Base-by-base conservation (phyloP, 1,139 yeast genomes). In the Pichia sp. region DNA sequence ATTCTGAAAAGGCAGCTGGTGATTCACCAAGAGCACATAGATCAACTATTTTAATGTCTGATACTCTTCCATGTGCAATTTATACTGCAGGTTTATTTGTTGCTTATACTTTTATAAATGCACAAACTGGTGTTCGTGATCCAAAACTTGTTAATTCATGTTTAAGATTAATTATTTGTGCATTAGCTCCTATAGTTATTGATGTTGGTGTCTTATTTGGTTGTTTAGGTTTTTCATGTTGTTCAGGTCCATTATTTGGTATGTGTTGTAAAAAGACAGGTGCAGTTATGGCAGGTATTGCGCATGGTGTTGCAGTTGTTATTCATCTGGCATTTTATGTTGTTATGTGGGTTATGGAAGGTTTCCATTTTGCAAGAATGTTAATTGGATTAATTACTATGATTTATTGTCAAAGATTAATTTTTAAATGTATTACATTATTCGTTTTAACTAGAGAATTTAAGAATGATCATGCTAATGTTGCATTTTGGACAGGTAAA, bases 401-500 rank as follows among this genome's bases (percentile, higher is more conserved):
- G 76, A 74, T 89, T 52, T 85, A 89, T 67, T 70, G 85, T 57
- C 95, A 93, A 74, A 81, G 98, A 71, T 68, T 83, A 43, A 66
- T 91, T 53, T 85, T 91, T 76, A 88, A 91, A 72, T 65, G 85
- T 57, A 71, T 91, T 72, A 85, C 96, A 16, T 69, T 83, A 43
- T 66, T 77, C 53, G 69, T 80, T 68, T 75, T 91, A 63, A 89
- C 98, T 40, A 82, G 99, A 72, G 99, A 91, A 69, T 89, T 88
- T 73, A 91, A 89, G 79, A 89, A 87, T 58, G 98, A 93, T 66
- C 89, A 84, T 63, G 76, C 98, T 33, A 91, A 91, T 70, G 82
- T 95, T 56, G 97, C 98, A 23, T 91, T 94, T 91, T 91, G 99
- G 99, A 84, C 95, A 49, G 99, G 99, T 75, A 89, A 89, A 68